Percentiles rank a stretch among this genome's conserved stretches.
These are phyloP conservation scores for Dunaliella primolecta DNA, from an alignment of 139 green algal genomes.

Conservation along the genomic window DNA sequence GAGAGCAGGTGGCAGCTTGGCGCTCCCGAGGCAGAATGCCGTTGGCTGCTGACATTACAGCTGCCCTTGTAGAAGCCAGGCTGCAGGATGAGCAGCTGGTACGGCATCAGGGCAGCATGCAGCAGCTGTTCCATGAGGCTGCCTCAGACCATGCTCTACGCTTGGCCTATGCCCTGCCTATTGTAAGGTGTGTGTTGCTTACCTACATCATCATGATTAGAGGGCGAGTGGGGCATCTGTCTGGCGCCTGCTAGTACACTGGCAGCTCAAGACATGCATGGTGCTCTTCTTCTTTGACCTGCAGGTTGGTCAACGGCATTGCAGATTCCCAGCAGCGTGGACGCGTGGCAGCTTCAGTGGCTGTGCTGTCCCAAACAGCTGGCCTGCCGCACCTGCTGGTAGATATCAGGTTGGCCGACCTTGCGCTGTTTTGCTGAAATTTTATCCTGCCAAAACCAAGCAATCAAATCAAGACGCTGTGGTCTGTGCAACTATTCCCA, in stretches of 20 bases:
- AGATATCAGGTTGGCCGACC: conserved; percentile 56
- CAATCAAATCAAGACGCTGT: no score
- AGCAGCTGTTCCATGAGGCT: background rate
- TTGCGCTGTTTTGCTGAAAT: no score
- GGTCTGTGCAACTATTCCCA: no score
- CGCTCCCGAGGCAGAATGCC: conserved; percentile 55
- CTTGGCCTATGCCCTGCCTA: background rate
- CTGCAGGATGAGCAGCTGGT: conserved; percentile 22
- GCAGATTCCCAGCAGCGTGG: conserved; percentile 71
- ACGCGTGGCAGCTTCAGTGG: conserved; percentile 59
- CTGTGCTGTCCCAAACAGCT: conserved; percentile 48
- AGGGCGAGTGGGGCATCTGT: no score
- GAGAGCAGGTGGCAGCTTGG: conserved; percentile 64
- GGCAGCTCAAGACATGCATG: no score
- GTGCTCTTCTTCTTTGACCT: no score
- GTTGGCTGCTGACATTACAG: conserved; percentile 60
- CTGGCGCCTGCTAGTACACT: no score
- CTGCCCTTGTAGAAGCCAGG: conserved; percentile 48
- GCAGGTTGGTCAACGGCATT: conserved; percentile 80
- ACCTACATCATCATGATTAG: no score
- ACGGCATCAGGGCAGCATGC: background rate
- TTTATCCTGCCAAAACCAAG: no score
- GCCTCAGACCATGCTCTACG: conserved; percentile 5
- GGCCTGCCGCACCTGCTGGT: conserved; percentile 73
- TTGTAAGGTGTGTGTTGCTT: conserved; percentile 25